phyloP scores from a whole-genome alignment of 148 eudicot species.

The Rhododendron ferrugineum region DNA sequence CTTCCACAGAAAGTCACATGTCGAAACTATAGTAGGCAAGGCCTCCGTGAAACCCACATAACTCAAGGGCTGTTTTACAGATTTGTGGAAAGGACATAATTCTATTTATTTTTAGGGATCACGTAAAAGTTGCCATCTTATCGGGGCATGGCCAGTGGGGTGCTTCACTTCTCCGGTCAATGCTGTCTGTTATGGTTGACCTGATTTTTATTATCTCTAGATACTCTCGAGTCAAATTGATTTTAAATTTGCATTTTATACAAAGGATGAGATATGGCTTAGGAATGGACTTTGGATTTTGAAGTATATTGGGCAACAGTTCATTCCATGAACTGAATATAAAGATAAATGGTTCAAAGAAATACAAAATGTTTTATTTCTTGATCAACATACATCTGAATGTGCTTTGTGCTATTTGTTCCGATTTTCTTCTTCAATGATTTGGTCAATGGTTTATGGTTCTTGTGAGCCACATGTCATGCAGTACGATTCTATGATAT shows the following conservation, averaged over 20 bases:
- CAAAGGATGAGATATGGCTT: not conserved
- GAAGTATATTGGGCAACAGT: not conserved
- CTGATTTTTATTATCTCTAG: not conserved
- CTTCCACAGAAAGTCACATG: not conserved
- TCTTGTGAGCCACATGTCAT: constrained; percentile 2
- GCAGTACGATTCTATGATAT: not conserved
- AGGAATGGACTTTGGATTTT: not conserved
- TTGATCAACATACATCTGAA: not conserved
- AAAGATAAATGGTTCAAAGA: not conserved
- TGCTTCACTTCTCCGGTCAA: not conserved
- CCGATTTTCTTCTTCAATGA: not conserved
- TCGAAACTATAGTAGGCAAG: not conserved
- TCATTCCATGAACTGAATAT: not conserved
- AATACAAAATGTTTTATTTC: not conserved
- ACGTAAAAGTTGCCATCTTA: not conserved
- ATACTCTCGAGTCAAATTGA: not conserved
- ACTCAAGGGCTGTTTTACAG: not conserved
- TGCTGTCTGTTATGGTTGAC: not conserved
- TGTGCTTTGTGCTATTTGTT: not conserved
- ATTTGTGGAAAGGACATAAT: not conserved
- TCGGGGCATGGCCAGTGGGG: not conserved
- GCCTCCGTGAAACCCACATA: not conserved
- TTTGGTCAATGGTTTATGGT: not conserved
- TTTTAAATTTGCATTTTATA: not conserved
- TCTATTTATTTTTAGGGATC: not conserved